Evolutionary conservation across 2,329 filamentous ascomycete genomes (phyloP), one percentile per base, ranked within the genome.

Genomic region (Raffaelea ambrosiae): DNA sequence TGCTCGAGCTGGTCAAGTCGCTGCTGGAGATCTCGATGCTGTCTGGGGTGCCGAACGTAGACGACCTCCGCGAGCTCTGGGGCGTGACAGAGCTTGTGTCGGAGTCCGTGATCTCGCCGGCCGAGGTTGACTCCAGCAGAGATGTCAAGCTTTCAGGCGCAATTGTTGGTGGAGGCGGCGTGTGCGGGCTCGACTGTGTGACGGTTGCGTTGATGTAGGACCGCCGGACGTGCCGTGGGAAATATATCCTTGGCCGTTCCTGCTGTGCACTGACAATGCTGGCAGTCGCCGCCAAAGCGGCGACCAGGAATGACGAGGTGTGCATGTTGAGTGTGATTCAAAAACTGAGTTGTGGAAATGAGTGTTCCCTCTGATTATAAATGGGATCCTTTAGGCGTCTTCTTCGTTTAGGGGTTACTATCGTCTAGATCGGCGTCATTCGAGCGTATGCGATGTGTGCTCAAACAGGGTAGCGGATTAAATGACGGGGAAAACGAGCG

Each of bases 181-280:
- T 23, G 33, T 59, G 56, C n/a, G 58, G 56, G 43, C 53, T 55
- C 23, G 56, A 47, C 45, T 59, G 59, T 38, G 66, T 66, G 51
- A 61, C 58, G n/a, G 70, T 71, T 14, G 59, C 61, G 57, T 76
- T 75, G 51, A 57, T 56, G 46, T 70, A 66, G 50, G 73, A 66
- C 47, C 76, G 70, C 63, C 73, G 79, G 56, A 81, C 66, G 40
- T 77, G 68, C 48, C 72, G 68, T 13, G 77, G 77, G 53, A 74
- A 80, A 60, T 79, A 81, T 57, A 78, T 76, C 58, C 68, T 71
- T 18, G 76, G 75, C 52, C 66, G 64, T 33, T 41, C 49, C 31
- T 71, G 63, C 47, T 72, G 66, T 20, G 71, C 72, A 54, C 63
- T 63, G 48, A 65, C 67, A n/a, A 67, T 58, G 3, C 71, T 66